Percentiles rank a stretch among this genome's conserved stretches.
Conservation (phyloP, 805 yeast species). For the Candida pseudoglaebosa region DNA sequence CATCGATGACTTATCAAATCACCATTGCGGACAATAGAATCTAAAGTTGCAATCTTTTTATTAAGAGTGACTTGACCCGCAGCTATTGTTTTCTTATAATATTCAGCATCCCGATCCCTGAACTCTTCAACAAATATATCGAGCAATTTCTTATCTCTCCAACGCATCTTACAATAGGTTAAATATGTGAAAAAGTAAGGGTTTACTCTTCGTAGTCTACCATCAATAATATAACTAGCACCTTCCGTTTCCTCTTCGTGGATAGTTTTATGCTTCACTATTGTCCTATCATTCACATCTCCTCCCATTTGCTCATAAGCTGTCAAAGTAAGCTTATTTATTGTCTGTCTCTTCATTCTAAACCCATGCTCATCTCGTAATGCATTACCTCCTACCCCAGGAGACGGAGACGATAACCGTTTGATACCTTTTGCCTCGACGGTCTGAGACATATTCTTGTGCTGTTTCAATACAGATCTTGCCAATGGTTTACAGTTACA, state of each 20-base stretch:
- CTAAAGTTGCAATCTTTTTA: conserved; percentile 56
- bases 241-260: conserved; percentile 57
- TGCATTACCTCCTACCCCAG: conserved; percentile 2
- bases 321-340: conserved; percentile 40
- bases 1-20: conserved; percentile 74
- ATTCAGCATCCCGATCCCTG: conserved; percentile 66
- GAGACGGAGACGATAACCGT: conserved; percentile 10
- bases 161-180: conserved; percentile 86
- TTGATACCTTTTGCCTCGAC: conserved; percentile 7
- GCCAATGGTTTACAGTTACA: background rate
- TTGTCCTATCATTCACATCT: conserved; percentile 17
- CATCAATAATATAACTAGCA: conserved; percentile 53
- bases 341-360: conserved; percentile 39
- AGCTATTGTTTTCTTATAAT: conserved; percentile 49
- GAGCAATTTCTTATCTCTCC: conserved; percentile 79
- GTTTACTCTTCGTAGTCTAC: conserved; percentile 62
- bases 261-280: conserved; percentile 31
- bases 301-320: conserved; percentile 42
- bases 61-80: conserved; percentile 77
- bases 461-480: background rate
- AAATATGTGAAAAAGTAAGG: conserved; percentile 89
- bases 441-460: background rate
- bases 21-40: conserved; percentile 71
- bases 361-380: conserved; percentile 46
- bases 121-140: conserved; percentile 85